phyloP scores from a whole-genome alignment of 2,329 filamentous ascomycete genomes.

The Didymella glomerata region DNA sequence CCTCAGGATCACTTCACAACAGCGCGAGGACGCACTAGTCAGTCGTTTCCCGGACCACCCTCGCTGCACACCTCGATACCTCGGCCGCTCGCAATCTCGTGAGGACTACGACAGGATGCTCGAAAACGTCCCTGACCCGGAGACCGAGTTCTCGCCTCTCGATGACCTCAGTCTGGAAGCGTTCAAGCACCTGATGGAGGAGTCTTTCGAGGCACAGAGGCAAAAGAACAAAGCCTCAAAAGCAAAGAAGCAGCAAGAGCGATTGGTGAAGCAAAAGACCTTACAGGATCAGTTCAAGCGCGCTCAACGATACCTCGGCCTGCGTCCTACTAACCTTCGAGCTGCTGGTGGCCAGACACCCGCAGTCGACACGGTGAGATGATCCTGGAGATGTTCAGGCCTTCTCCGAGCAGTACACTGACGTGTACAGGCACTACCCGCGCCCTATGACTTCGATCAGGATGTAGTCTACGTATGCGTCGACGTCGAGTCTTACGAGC shows the following conservation, averaged over 20 bases:
- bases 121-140: constrained; percentile 30
- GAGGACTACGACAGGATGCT: constrained; percentile 55
- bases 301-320: constrained; percentile 74
- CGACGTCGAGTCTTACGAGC: constrained; percentile 85
- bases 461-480: constrained; percentile 75
- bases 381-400: neutral
- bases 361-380: constrained; percentile 28
- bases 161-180: constrained; percentile 53
- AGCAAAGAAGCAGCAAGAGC: constrained; percentile 61
- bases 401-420: neutral
- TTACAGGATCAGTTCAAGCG: constrained; percentile 68
- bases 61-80: constrained; percentile 71
- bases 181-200: constrained; percentile 65
- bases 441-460: constrained; percentile 54
- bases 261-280: constrained; percentile 59
- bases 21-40: constrained; percentile 64
- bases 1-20: constrained; percentile 66
- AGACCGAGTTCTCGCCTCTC: constrained; percentile 34
- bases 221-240: constrained; percentile 59
- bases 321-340: constrained; percentile 56
- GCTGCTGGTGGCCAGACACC: constrained; percentile 5
- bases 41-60: constrained; percentile 68
- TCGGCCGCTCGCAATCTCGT: constrained; percentile 65
- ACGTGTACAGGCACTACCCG: constrained; percentile 19
- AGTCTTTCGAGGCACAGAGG: constrained; percentile 60